Evolutionary conservation across 1,284 basidiomycete genomes (phyloP).

Genomic region (Inonotus obliquus): DNA sequence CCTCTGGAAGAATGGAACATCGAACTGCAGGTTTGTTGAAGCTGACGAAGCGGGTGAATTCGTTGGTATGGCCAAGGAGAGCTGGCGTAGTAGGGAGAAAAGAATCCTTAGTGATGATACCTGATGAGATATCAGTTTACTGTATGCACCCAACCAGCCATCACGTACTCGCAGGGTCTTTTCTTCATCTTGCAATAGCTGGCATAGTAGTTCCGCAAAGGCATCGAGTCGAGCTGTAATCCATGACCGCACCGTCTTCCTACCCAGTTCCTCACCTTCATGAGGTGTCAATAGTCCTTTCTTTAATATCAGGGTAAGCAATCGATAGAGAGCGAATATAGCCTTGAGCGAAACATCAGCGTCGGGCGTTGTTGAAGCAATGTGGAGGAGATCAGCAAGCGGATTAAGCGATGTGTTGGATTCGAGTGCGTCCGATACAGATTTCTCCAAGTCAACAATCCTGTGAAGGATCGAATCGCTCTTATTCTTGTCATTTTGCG

Average conservation of each 20-base stretch:
- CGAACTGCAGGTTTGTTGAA: conserved; percentile 52
- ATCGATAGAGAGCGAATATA: conserved; percentile 78
- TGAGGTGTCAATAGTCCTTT: conserved; percentile 49
- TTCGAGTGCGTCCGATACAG: conserved; percentile 44
- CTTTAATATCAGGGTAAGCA: conserved; percentile 66
- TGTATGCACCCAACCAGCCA: neutral
- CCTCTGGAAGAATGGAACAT: conserved; percentile 63
- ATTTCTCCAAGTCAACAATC: conserved; percentile 40
- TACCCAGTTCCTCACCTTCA: conserved; percentile 43
- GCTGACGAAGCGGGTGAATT: conserved; percentile 24
- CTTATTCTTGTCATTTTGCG: neutral
- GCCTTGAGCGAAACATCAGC: conserved; percentile 62
- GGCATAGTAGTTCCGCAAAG: conserved; percentile 64
- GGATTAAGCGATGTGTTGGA: conserved; percentile 69
- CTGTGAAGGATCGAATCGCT: neutral
- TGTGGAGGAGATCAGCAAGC: conserved; percentile 69
- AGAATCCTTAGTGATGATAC: conserved; percentile 72
- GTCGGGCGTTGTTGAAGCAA: conserved; percentile 37
- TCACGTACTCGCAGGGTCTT: conserved; percentile 49
- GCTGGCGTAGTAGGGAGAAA: conserved; percentile 76
- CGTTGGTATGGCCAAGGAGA: conserved; percentile 55
- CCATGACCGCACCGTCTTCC: conserved; percentile 71
- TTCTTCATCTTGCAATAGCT: conserved; percentile 72
- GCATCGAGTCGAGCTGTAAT: conserved; percentile 63
- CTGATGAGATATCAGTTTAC: conserved; percentile 35